These are phyloP conservation scores for Penicillium canariense DNA, from an alignment of 495 filamentous ascomycete species.

Conservation along the genomic window DNA sequence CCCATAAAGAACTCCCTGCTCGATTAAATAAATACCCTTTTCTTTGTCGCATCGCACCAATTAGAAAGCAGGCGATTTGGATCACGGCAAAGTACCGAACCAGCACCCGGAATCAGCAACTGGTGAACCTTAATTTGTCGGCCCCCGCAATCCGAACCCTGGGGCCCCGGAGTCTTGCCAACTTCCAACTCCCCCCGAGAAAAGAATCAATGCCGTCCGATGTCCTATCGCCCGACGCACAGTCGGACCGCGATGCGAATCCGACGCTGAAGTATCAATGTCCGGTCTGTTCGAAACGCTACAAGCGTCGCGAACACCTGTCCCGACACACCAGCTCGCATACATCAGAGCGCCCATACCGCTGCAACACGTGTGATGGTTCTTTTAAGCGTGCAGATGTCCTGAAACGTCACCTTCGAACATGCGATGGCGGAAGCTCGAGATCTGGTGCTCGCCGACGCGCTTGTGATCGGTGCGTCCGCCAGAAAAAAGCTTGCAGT, in stretches of 20 bases:
- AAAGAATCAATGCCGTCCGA: background rate
- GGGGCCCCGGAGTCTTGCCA: background rate
- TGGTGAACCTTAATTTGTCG: conserved; percentile 2
- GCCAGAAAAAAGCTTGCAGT: conserved; percentile 27
- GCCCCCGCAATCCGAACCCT: conserved; percentile 1
- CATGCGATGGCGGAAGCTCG: conserved; percentile 11
- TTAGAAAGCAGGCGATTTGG: background rate
- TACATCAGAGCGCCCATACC: conserved; percentile 19
- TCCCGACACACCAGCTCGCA: conserved; percentile 20
- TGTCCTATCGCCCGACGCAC: background rate
- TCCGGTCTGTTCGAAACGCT: conserved; percentile 14
- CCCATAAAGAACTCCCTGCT: no score
- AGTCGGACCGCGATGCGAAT: background rate
- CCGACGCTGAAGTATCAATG: conserved; percentile 16
- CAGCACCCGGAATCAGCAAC: background rate
- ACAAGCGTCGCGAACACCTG: conserved; percentile 24
- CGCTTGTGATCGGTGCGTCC: conserved; percentile 25
- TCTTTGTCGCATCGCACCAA: no score
- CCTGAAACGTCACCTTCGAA: conserved; percentile 16
- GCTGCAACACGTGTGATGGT: conserved; percentile 14
- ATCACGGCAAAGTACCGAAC: background rate
- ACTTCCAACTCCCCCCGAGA: background rate
- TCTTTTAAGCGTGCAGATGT: conserved; percentile 24
- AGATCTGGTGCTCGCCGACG: conserved; percentile 11
- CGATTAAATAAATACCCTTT: no score